Evolutionary conservation across 805 yeast species (phyloP).

Genomic region (Myxozyma melibiosi): DNA sequence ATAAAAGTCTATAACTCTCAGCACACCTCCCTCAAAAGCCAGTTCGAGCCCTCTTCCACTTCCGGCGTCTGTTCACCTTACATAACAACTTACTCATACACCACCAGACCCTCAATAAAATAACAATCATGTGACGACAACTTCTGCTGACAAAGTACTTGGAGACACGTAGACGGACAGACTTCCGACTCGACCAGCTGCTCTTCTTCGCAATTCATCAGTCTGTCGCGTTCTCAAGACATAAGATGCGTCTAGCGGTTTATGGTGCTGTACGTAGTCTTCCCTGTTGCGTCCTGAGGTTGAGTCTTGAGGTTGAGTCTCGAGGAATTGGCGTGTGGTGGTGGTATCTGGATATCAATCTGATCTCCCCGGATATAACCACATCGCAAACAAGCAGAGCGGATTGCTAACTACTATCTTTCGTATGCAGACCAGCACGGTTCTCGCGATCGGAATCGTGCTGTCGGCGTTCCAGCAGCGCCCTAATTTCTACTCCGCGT

Average conservation of each 20-base stretch:
- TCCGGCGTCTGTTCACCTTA: too few relatives aligned
- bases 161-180: slow-evolving; percentile 2
- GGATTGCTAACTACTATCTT: background rate
- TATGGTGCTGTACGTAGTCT: slow-evolving; percentile 36
- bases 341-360: background rate
- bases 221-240: background rate
- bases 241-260: slow-evolving; percentile 36
- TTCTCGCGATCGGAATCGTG: slow-evolving; percentile 44
- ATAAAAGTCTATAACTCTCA: too few relatives aligned
- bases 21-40: too few relatives aligned
- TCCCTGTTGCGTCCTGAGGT: background rate
- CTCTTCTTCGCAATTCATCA: too few relatives aligned
- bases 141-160: too few relatives aligned
- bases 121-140: too few relatives aligned
- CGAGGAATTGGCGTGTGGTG: too few relatives aligned
- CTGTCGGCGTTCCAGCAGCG: slow-evolving; percentile 46
- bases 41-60: too few relatives aligned
- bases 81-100: too few relatives aligned
- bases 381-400: background rate
- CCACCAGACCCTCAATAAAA: too few relatives aligned
- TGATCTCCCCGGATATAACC: background rate
- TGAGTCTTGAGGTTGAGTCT: background rate
- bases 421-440: slow-evolving; percentile 42
- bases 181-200: too few relatives aligned
- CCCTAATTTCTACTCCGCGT: slow-evolving; percentile 54